Evolutionary conservation across 768 basidiomycete genomes (phyloP).

Genomic region (Agaricus bisporus): DNA sequence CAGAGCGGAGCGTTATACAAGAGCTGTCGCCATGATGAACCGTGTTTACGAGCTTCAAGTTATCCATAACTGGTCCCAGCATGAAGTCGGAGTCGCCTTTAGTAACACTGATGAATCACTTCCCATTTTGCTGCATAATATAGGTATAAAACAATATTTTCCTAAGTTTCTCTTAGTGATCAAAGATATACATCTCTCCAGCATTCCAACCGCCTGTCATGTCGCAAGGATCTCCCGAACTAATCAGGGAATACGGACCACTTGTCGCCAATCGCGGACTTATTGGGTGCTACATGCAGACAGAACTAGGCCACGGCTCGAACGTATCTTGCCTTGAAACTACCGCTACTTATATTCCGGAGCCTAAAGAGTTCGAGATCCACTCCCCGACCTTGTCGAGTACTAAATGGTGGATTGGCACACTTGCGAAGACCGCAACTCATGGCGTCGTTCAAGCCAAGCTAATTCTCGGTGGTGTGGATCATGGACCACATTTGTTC

Average conservation of each 20-base stretch:
- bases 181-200: conserved; percentile 13
- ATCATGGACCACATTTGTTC: conserved; percentile 71
- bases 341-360: conserved; percentile 68
- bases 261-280: conserved; percentile 51
- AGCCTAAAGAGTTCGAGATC: conserved; percentile 64
- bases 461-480: conserved; percentile 53
- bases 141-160: conserved; percentile 24
- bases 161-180: conserved; percentile 10
- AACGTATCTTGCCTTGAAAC: conserved; percentile 69
- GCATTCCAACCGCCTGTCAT: conserved; percentile 66
- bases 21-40: conserved; percentile 47
- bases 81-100: conserved; percentile 42
- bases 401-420: conserved; percentile 82
- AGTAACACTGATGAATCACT: conserved; percentile 44
- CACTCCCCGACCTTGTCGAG: conserved; percentile 71
- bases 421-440: conserved; percentile 63
- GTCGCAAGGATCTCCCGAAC: conserved; percentile 50
- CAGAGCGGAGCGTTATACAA: conserved; percentile 50
- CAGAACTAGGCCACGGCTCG: conserved; percentile 74
- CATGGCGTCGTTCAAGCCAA: conserved; percentile 76
- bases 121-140: conserved; percentile 34
- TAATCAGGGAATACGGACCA: conserved; percentile 45
- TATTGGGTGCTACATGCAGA: conserved; percentile 70
- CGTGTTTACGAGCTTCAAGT: conserved; percentile 56
- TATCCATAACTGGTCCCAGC: conserved; percentile 43